These are phyloP conservation scores for Populus alba DNA, from an alignment of 345 rosid genomes.

Conservation along the genomic window DNA sequence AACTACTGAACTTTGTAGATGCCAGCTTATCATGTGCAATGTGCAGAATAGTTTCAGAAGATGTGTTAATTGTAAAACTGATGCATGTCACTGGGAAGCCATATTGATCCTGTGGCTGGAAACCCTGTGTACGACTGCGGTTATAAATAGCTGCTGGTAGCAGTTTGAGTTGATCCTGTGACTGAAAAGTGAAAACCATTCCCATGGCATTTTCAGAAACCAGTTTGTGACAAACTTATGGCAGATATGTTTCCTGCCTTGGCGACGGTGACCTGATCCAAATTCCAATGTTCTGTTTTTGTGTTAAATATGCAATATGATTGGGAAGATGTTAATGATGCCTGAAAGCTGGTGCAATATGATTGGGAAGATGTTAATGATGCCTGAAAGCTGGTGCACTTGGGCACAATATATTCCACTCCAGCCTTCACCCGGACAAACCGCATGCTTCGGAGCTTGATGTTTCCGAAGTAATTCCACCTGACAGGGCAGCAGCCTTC, in stretches of 20 bases:
- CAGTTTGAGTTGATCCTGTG: background rate
- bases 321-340: too few species aligned
- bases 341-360: too few species aligned
- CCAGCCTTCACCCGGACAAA: too few species aligned
- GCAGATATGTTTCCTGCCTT: background rate
- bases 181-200: too few species aligned
- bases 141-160: background rate
- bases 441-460: too few species aligned
- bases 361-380: too few species aligned
- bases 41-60: conserved; percentile 1
- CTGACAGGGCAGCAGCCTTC: too few species aligned
- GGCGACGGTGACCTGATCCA: background rate
- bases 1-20: conserved; percentile 5
- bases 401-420: too few species aligned
- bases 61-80: background rate
- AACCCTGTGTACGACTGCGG: background rate
- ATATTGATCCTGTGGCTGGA: background rate
- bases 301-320: too few species aligned
- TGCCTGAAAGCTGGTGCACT: too few species aligned
- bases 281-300: too few species aligned
- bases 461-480: too few species aligned
- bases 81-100: background rate
- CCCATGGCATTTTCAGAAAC: background rate
- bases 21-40: background rate
- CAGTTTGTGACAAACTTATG: background rate